Evolutionary conservation across 495 filamentous ascomycete species (phyloP), one percentile per base, ranked within the genome.

Genomic region (Aspergillus wentii): DNA sequence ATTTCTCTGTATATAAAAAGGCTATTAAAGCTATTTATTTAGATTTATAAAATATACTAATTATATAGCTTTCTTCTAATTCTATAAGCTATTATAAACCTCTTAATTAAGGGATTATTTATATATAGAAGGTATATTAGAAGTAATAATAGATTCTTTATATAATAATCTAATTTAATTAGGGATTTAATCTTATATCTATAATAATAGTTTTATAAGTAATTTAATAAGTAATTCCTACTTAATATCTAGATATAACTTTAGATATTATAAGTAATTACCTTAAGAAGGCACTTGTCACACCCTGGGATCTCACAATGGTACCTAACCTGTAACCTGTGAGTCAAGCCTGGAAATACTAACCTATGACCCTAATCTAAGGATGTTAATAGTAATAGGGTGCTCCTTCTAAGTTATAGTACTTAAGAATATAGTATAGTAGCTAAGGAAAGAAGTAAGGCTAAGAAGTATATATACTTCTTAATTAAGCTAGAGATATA

Each of bases 81-180:
- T 41, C 50, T 27, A 63, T 47, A n/a, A 40, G 33, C 8, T 35
- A 34, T 17, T 56, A 38, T 40, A 48, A 60, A 33, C 60, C 49
- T 30, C 41, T 61, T 22, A 49, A 64, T 46, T 40, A 58, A 37
- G 57, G 53, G 5, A 54, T 64, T 33, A 57, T 66, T 18, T n/a
- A 29, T 17, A 46, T 17, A 6, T 59, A 49, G 31, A 64, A 66
- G 34, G 40, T 30, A 5, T 39, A 53, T 19, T 61, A 51, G 33
- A 30, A 47, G 16, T 16, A 33, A 2, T 35, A 49, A 3, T 66
- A 46, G 47, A 17, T 65, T 25, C 33, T 28, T n/a, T 51, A 39
- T 26, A 44, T 49, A 29, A 20, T 46, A 4, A 4, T 19, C 11
- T 35, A 49, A 33, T 45, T 32, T 44, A 35, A 38, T 10, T 6